A percentile compares a stretch with the other conserved stretches of the same genome.
Conservation (phyloP, 1,139 yeast species). For the Geotrichum aggregatum region DNA sequence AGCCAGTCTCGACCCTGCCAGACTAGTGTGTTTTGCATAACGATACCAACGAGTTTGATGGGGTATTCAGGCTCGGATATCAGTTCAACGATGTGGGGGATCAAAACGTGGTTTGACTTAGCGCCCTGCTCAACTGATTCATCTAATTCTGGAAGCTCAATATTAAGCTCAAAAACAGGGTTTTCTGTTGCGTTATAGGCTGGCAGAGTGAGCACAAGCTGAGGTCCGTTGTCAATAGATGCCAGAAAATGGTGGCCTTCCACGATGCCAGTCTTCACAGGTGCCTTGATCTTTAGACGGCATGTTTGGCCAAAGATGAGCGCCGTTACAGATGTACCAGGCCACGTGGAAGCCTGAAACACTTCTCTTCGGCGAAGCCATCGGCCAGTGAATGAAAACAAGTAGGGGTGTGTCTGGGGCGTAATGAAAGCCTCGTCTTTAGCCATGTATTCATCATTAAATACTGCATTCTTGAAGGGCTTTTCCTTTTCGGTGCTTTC, state of each 20-base stretch:
- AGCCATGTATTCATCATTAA: constrained; percentile 17
- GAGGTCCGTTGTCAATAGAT: constrained; percentile 18
- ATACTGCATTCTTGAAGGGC: constrained; percentile 15
- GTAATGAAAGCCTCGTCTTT: constrained; percentile 18
- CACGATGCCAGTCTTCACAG: constrained; percentile 14
- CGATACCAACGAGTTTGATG: constrained; percentile 15
- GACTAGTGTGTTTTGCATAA: constrained; percentile 17
- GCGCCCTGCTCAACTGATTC: constrained; percentile 6
- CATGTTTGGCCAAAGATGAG: constrained; percentile 22
- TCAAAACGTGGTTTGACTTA: constrained; percentile 2
- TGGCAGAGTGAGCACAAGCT: constrained; percentile 16
- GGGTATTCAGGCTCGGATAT: constrained; percentile 20
- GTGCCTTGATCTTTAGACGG: constrained; percentile 17
- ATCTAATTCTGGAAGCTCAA: constrained; percentile 16
- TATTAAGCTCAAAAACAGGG: constrained; percentile 19
- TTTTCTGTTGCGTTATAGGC: constrained; percentile 21
- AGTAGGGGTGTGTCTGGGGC: constrained; percentile 21
- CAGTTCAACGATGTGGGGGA: constrained; percentile 21
- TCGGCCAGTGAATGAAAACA: constrained; percentile 23
- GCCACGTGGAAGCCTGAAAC: constrained; percentile 23
- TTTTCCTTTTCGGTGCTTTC: constrained; percentile 1
- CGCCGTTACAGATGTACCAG: constrained; percentile 22
- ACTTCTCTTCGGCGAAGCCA: constrained; percentile 27
- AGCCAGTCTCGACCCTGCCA: constrained; percentile 21
- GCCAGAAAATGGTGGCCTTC: constrained; percentile 14